Conservation (phyloP, 1,139 yeast species). For the Petasospora rhodanensis region DNA sequence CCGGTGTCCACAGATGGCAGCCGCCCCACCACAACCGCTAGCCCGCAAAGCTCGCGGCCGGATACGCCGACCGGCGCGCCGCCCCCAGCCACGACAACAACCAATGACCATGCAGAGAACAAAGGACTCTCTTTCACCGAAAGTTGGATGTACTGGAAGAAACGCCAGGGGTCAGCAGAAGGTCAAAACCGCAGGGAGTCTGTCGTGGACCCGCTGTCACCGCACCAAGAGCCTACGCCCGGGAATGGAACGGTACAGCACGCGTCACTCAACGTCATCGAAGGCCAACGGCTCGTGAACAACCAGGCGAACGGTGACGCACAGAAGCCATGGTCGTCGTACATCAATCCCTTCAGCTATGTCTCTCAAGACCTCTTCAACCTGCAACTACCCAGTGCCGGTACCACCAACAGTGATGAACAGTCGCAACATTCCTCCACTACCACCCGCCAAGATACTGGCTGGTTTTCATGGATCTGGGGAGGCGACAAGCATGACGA, state of each 20-base stretch:
- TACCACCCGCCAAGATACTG: constrained; percentile 3
- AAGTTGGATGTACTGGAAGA: constrained; percentile 24
- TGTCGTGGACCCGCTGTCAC: constrained; percentile 17
- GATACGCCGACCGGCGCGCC: constrained; percentile 1
- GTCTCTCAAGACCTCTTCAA: constrained; percentile 10
- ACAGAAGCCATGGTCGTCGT: constrained; percentile 9
- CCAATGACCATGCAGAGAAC: not conserved
- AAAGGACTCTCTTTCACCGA: constrained; percentile 8
- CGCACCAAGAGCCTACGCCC: constrained; percentile 1
- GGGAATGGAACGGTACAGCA: too few relatives aligned
- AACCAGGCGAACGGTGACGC: too few relatives aligned
- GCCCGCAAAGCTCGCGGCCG: constrained; percentile 1
- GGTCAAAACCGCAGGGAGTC: constrained; percentile 12
- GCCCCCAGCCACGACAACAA: not conserved
- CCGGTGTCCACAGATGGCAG: too few relatives aligned
- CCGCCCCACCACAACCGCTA: not conserved
- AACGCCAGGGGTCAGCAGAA: constrained; percentile 21
- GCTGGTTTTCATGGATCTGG: constrained; percentile 19
- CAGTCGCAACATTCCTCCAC: constrained; percentile 13
- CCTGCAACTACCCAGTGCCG: constrained; percentile 4
- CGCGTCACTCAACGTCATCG: too few relatives aligned
- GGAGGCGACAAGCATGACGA: constrained; percentile 3
- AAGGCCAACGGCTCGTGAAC: too few relatives aligned
- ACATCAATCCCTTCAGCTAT: constrained; percentile 20
- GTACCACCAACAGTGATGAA: constrained; percentile 3